phyloP scores from a whole-genome alignment of 2,329 filamentous ascomycete genomes.

The Cladosporium sp. region DNA sequence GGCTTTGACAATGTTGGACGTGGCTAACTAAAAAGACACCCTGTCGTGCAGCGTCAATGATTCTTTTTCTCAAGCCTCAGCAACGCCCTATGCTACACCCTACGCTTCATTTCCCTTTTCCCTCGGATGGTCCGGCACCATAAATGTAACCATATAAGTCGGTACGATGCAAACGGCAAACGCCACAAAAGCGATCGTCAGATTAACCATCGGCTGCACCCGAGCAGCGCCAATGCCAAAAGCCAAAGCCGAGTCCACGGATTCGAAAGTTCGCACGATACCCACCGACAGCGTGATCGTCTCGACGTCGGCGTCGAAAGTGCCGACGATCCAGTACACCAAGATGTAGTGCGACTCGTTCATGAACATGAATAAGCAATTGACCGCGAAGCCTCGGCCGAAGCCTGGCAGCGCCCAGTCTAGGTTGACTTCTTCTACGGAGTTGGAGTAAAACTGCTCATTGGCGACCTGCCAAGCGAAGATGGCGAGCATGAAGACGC shows the following conservation, averaged over 20 bases:
- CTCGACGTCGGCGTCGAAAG: background rate
- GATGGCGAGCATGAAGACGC: background rate
- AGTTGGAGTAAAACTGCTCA: background rate
- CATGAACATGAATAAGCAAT: slow-evolving; percentile 6
- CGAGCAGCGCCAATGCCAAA: background rate
- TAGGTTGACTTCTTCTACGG: background rate
- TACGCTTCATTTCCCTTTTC: background rate
- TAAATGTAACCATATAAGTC: background rate
- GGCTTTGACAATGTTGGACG: too few species aligned
- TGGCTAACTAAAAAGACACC: too few species aligned
- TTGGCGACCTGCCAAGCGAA: slow-evolving; percentile 1
- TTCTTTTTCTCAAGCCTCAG: background rate
- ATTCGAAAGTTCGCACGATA: background rate
- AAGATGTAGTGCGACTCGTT: slow-evolving; percentile 9
- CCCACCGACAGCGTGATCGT: slow-evolving; percentile 2
- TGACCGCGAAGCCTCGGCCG: background rate
- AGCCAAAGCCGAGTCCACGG: background rate
- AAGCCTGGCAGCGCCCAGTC: background rate
- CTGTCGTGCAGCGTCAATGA: too few species aligned
- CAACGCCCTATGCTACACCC: background rate
- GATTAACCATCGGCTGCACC: background rate
- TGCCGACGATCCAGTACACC: background rate
- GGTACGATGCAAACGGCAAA: background rate
- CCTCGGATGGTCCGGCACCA: background rate
- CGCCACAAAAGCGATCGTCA: background rate